Evolutionary conservation across 306 rosid genomes (phyloP).

Genomic region (Glycine soja): DNA sequence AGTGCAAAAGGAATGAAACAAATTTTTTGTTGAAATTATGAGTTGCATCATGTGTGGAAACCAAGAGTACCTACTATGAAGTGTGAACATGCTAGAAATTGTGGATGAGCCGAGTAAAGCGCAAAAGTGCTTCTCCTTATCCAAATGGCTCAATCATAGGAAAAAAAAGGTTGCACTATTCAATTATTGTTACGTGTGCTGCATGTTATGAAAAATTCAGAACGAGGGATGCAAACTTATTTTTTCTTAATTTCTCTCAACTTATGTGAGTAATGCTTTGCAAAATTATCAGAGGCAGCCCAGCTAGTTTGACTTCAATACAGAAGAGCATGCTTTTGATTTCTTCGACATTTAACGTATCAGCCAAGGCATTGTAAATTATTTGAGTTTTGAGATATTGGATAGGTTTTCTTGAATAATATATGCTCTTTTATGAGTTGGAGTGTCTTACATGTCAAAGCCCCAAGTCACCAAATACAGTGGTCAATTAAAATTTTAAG

Average conservation of each 20-base stretch:
- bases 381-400: constrained; percentile 8
- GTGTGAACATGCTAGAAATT: constrained; percentile 8
- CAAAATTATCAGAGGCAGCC: neutral
- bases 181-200: constrained; percentile 36
- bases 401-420: constrained; percentile 43
- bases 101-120: constrained; percentile 32
- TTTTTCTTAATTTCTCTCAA: neutral
- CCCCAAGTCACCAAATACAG: neutral
- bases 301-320: constrained; percentile 34
- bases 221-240: neutral
- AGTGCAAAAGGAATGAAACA: neutral
- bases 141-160: constrained; percentile 44
- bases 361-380: constrained; percentile 29
- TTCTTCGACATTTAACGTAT: constrained; percentile 30
- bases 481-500: no score
- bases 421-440: constrained; percentile 27
- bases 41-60: constrained; percentile 28
- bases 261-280: neutral
- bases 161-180: constrained; percentile 26
- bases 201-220: neutral
- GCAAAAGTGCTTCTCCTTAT: constrained; percentile 26
- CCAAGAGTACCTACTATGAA: neutral
- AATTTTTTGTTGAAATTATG: neutral
- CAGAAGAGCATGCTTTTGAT: constrained; percentile 18
- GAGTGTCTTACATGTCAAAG: constrained; percentile 35